Evolutionary conservation across 192 early-diverging fungal species (phyloP).

Genomic region (Podila epigama): DNA sequence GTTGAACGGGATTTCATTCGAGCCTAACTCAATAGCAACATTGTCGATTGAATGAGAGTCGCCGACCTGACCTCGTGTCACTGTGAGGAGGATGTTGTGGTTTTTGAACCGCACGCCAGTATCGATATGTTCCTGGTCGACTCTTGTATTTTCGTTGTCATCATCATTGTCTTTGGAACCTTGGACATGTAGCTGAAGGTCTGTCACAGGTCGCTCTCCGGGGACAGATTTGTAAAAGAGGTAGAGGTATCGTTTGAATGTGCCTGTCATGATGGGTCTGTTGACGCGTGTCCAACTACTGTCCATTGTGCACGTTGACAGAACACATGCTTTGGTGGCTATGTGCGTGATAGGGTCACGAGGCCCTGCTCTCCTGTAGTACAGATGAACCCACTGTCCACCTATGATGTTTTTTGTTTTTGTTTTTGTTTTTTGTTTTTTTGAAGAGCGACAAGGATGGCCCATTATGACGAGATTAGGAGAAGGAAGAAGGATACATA

Average conservation of each 20-base stretch:
- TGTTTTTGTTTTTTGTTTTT: background rate
- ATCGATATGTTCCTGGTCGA: conserved; percentile 14
- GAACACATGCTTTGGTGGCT: conserved; percentile 36
- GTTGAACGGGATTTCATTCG: conserved; percentile 21
- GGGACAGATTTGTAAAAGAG: conserved; percentile 47
- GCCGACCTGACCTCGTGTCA: conserved; percentile 9
- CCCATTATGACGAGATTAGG: background rate
- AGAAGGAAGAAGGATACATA: conserved; percentile 6
- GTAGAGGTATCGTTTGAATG: conserved; percentile 40
- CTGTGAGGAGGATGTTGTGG: conserved; percentile 26
- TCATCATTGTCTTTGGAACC: background rate
- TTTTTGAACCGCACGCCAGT: conserved; percentile 31
- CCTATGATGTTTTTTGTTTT: conserved; percentile 2
- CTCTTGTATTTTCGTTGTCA: background rate
- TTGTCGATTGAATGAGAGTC: conserved; percentile 21
- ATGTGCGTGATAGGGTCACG: conserved; percentile 44
- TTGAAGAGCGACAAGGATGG: background rate
- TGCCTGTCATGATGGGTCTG: conserved; percentile 43
- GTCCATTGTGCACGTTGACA: conserved; percentile 32
- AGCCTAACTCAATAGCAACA: conserved; percentile 28
- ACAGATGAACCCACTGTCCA: conserved; percentile 48
- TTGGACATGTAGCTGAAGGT: conserved; percentile 14
- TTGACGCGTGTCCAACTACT: conserved; percentile 47
- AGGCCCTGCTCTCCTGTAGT: conserved; percentile 21
- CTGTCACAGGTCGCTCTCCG: conserved; percentile 27